phyloP scores from a whole-genome alignment of 768 basidiomycete species.

The Rhodosporidiobolus odoratus region DNA sequence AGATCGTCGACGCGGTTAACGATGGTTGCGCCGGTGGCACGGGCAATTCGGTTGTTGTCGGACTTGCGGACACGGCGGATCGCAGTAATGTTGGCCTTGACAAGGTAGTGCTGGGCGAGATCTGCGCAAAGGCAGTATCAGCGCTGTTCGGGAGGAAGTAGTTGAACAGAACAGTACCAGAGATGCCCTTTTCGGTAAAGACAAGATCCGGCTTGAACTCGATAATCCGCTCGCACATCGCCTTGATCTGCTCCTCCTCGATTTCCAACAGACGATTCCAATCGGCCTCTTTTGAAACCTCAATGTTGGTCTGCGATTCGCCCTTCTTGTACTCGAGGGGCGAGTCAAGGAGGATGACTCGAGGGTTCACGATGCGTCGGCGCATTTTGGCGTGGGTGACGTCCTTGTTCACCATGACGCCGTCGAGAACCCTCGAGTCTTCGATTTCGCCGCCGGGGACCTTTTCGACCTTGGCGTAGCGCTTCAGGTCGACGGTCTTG shows the following conservation, averaged over 20 bases:
- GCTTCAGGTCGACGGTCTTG: slow-evolving; percentile 94
- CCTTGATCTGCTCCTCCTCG: slow-evolving; percentile 94
- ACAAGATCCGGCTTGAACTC: slow-evolving; percentile 93
- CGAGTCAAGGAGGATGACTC: slow-evolving; percentile 76
- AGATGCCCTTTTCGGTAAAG: slow-evolving; percentile 96
- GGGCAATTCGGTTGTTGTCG: slow-evolving; percentile 96
- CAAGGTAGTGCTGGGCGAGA: slow-evolving; percentile 83
- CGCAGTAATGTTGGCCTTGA: slow-evolving; percentile 81
- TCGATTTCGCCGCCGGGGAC: slow-evolving; percentile 97
- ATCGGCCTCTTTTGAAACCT: slow-evolving; percentile 87
- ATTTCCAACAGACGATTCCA: slow-evolving; percentile 88
- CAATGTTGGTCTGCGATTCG: slow-evolving; percentile 96
- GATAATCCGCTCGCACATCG: slow-evolving; percentile 71
- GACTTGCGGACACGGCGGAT: slow-evolving; percentile 96
- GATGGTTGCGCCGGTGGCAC: slow-evolving; percentile 91
- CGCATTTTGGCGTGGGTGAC: slow-evolving; percentile 97
- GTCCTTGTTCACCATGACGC: slow-evolving; percentile 98
- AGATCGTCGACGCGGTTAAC: slow-evolving; percentile 94
- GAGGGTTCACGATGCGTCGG: slow-evolving; percentile 76
- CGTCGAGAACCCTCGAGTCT: slow-evolving; percentile 73
- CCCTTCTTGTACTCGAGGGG: slow-evolving; percentile 99
- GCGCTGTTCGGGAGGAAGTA: background rate
- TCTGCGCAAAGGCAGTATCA: slow-evolving; percentile 52
- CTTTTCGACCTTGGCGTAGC: slow-evolving; percentile 96
- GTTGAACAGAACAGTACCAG: slow-evolving; percentile 55